Base-by-base conservation (phyloP, 2,329 filamentous ascomycete species). In the Paracorniculantispora psalliotae region DNA sequence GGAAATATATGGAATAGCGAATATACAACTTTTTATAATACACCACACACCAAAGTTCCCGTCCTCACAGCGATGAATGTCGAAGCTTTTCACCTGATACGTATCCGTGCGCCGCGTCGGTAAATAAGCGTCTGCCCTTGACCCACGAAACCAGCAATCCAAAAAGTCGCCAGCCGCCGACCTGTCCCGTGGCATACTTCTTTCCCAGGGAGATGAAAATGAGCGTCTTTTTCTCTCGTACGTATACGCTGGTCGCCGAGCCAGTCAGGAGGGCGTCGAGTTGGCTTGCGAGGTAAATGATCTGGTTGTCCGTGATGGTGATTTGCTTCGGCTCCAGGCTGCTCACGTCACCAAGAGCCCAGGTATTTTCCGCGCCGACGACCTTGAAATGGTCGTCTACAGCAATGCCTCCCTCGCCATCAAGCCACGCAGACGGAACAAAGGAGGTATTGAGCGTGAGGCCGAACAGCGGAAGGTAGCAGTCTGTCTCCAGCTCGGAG, bases 391-490 rank as follows among this genome's bases (percentile, higher is more conserved):
- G 67, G 1, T 63, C 58, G 43, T 73, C 71, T 13, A 74, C 68
- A 3, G 66, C 66, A 17, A 79, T 49, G 26, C 69, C 72, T 0
- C 73, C 71, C 0, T 55, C 23, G 2, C 61, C 43, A 35, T 75
- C 73, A 4, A 75, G 61, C 47, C 78, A 66, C 1, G 63, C 46
- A 0, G 59, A 41, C 0, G 77, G 73, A 12, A 74, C 58, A 57
- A 79, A 79, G 0, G 66, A 63, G 0, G 73, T 76, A 66, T 82
- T 82, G 50, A 74, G 69, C 1, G 64, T 59, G 15, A 76, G 60
- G 39, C 80, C 80, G 58, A 74, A 72, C 0, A 78, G 72, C 0
- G 79, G 77, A 2, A 82, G 67, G 64, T 78, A 75, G 35, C 80
- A 64, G 19, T 74, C 73, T 43, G 71, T 64, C 2, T 63, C 66